These are phyloP conservation scores for Ceratocystiopsis minuta DNA, from an alignment of 2,329 filamentous ascomycete genomes.

Conservation along the genomic window DNA sequence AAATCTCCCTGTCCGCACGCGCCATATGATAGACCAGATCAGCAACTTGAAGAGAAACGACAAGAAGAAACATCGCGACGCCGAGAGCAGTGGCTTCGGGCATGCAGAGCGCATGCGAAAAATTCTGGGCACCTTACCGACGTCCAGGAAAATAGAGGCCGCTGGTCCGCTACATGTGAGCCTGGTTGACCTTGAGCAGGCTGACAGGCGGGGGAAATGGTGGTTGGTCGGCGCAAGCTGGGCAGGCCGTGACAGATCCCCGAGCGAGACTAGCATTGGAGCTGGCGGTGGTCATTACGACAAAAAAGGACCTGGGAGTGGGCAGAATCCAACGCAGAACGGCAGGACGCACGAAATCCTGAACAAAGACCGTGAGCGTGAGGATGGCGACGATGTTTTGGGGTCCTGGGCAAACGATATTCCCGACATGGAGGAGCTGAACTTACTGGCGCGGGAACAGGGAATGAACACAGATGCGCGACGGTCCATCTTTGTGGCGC, in stretches of 20 bases:
- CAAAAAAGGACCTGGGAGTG: too few species aligned
- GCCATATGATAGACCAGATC: slow-evolving; percentile 95
- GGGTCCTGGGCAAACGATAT: slow-evolving; percentile 28
- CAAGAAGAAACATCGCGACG: slow-evolving; percentile 39
- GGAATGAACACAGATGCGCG: slow-evolving; percentile 77
- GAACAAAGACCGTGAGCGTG: slow-evolving; percentile 6
- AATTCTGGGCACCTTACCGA: slow-evolving; percentile 54
- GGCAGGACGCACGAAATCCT: too few species aligned
- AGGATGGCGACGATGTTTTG: slow-evolving; percentile 14
- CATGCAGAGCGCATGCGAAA: slow-evolving; percentile 83
- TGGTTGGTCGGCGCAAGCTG: slow-evolving; percentile 97
- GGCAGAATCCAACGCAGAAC: too few species aligned
- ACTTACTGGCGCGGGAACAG: slow-evolving; percentile 51
- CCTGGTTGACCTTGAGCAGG: slow-evolving; percentile 63
- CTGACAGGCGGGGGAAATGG: slow-evolving; percentile 86
- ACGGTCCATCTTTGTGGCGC: slow-evolving; percentile 78
- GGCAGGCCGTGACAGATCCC: slow-evolving; percentile 22
- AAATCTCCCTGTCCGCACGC: slow-evolving; percentile 70
- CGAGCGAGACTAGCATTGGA: neutral
- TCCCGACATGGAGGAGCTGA: slow-evolving; percentile 45
- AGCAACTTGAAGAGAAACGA: slow-evolving; percentile 90
- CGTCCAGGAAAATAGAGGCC: slow-evolving; percentile 45
- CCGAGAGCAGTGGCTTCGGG: slow-evolving; percentile 49
- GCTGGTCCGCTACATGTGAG: slow-evolving; percentile 69
- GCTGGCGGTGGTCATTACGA: neutral